Percentiles rank a stretch among this genome's conserved stretches.
These are phyloP conservation scores for Prunus yedoensis DNA, from an alignment of 331 rosid genomes.

Conservation along the genomic window DNA sequence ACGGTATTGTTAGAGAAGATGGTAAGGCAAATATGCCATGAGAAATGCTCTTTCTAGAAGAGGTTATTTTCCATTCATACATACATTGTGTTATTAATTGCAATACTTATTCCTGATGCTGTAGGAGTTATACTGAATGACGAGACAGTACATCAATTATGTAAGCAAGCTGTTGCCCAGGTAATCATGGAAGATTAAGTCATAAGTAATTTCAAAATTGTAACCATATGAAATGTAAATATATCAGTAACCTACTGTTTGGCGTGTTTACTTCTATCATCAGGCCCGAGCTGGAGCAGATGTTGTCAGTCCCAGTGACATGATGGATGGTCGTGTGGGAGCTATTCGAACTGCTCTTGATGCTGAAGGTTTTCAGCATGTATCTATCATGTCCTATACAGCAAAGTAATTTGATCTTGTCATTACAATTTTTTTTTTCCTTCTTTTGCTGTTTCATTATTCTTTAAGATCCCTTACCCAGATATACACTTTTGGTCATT, in stretches of 20 bases:
- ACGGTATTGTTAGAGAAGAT: conserved; percentile 95
- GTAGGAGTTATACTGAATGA: conserved; percentile 95
- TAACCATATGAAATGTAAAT: neutral
- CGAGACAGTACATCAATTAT: conserved; percentile 90
- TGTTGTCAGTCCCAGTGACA: conserved; percentile 96
- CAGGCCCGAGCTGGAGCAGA: conserved; percentile 98
- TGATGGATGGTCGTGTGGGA: conserved; percentile 99
- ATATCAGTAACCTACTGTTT: conserved; percentile 8
- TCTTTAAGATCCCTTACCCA: neutral
- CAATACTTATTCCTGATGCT: conserved; percentile 29
- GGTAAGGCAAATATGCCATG: conserved; percentile 48
- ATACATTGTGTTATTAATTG: conserved; percentile 21
- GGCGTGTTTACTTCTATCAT: conserved; percentile 16
- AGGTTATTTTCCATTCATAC: conserved; percentile 18
- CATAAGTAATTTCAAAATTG: conserved; percentile 3
- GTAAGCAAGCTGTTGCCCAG: conserved; percentile 97
- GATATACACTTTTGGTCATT: neutral
- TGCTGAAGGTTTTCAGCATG: conserved; percentile 92
- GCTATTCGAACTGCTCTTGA: conserved; percentile 88
- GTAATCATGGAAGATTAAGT: conserved; percentile 45
- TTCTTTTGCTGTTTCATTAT: neutral
- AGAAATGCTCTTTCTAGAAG: conserved; percentile 15
- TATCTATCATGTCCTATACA: conserved; percentile 87
- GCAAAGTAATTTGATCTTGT: conserved; percentile 62
- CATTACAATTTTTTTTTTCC: conserved; percentile 6